These are phyloP conservation scores for Tilletiopsis washingtonensis DNA, from an alignment of 1,284 basidiomycete genomes.

Conservation along the genomic window DNA sequence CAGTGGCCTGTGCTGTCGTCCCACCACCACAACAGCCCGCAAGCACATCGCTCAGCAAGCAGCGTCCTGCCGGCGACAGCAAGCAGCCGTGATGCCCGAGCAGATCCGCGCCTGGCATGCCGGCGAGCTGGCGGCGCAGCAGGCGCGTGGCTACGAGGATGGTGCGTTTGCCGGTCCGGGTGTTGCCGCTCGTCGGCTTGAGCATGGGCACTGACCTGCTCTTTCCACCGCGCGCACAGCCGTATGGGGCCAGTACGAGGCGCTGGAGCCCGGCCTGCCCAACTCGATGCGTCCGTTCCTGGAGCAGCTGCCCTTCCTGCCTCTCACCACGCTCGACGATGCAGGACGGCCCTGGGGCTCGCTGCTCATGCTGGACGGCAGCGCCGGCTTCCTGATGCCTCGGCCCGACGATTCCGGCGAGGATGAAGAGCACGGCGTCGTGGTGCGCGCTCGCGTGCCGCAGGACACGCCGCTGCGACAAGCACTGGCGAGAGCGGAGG, in stretches of 20 bases:
- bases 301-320: conserved; percentile 5
- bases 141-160: conserved; percentile 4
- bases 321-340: conserved; percentile 8
- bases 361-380: conserved; percentile 6
- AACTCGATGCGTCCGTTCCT: conserved; percentile 5
- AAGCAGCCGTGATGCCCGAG: no score
- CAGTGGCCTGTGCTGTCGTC: no score
- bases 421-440: background rate
- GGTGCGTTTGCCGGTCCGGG: background rate
- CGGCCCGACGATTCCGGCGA: background rate
- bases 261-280: conserved; percentile 1
- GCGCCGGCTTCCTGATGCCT: conserved; percentile 5
- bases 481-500: background rate
- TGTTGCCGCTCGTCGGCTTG: no score
- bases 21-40: no score
- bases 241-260: conserved; percentile 1
- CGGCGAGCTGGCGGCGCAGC: conserved; percentile 8
- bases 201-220: no score
- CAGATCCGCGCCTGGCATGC: conserved; percentile 10
- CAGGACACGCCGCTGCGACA: conserved; percentile 3
- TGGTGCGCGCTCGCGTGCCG: background rate
- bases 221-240: no score
- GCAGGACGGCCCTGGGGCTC: conserved; percentile 5
- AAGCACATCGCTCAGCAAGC: no score
- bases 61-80: no score